Evolutionary conservation across 768 basidiomycete genomes (phyloP).

Genomic region (Pulveroboletus sp.): DNA sequence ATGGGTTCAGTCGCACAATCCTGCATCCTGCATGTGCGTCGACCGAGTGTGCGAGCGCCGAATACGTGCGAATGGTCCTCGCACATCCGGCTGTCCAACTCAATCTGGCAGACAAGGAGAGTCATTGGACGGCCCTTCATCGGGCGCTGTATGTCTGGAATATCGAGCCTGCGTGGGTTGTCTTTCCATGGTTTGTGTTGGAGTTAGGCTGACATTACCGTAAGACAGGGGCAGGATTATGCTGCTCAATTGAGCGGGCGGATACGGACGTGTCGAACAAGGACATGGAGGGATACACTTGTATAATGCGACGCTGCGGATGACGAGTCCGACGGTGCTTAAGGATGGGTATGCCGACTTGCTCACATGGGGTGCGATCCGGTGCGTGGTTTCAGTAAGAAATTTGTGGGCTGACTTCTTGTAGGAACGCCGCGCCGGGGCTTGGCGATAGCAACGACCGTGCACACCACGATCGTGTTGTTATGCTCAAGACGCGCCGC

Average conservation of each 20-base stretch:
- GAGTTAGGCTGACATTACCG: background rate
- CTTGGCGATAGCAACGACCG: constrained; percentile 79
- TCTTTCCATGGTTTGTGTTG: background rate
- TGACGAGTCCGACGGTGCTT: constrained; percentile 59
- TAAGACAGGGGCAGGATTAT: constrained; percentile 56
- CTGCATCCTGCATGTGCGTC: constrained; percentile 79
- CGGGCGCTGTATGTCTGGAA: constrained; percentile 82
- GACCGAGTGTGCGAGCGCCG: constrained; percentile 57
- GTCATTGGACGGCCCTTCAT: constrained; percentile 89
- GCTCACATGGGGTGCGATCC: constrained; percentile 86
- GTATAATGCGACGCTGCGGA: constrained; percentile 85
- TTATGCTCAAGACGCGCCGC: constrained; percentile 42
- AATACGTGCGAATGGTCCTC: constrained; percentile 77
- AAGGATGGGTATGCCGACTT: constrained; percentile 50
- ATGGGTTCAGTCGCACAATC: constrained; percentile 70
- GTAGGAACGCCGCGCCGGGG: constrained; percentile 86
- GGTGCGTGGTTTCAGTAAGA: constrained; percentile 36
- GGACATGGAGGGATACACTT: constrained; percentile 89
- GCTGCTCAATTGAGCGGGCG: constrained; percentile 65
- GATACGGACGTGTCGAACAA: constrained; percentile 74
- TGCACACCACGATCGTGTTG: constrained; percentile 71
- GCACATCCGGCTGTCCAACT: constrained; percentile 73
- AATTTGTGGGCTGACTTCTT: background rate
- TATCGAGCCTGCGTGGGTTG: constrained; percentile 62
- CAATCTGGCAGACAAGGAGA: constrained; percentile 80